Evolutionary conservation across 2,329 filamentous ascomycete species (phyloP).

Genomic region (Ambrosiella cleistominuta): DNA sequence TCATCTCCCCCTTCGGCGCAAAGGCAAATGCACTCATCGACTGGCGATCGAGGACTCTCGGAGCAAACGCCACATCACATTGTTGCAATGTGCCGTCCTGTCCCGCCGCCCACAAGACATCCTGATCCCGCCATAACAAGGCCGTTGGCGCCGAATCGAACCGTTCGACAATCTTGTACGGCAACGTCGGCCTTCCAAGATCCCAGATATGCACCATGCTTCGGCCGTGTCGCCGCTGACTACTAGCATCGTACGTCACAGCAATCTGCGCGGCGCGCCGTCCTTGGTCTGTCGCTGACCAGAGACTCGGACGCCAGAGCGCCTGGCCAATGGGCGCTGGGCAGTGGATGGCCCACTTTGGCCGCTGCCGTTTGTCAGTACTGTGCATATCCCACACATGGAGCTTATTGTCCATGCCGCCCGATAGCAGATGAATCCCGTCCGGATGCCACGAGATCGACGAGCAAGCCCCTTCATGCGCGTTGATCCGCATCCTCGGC

Average conservation of each 20-base stretch:
- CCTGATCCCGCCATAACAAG: constrained; percentile 46
- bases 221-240: constrained; percentile 35
- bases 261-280: constrained; percentile 44
- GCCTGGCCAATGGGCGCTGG: constrained; percentile 42
- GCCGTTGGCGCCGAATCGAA: constrained; percentile 40
- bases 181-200: constrained; percentile 47
- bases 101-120: constrained; percentile 49
- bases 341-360: constrained; percentile 42
- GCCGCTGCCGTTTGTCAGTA: constrained; percentile 46
- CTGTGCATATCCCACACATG: constrained; percentile 48
- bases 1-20: constrained; percentile 38
- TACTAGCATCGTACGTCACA: constrained; percentile 42
- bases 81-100: constrained; percentile 45
- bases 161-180: constrained; percentile 46
- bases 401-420: constrained; percentile 42
- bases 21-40: constrained; percentile 44
- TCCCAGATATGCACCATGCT: constrained; percentile 50
- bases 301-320: constrained; percentile 46
- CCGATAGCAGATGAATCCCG: constrained; percentile 46
- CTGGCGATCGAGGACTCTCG: constrained; percentile 43
- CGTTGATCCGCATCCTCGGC: constrained; percentile 36
- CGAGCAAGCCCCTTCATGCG: constrained; percentile 41
- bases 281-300: constrained; percentile 45
- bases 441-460: constrained; percentile 52
- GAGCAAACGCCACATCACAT: constrained; percentile 46